Percentiles rank a stretch among this genome's conserved stretches.
phyloP scores from a whole-genome alignment of 1,284 basidiomycete species.

The Rugosomyces carneus region DNA sequence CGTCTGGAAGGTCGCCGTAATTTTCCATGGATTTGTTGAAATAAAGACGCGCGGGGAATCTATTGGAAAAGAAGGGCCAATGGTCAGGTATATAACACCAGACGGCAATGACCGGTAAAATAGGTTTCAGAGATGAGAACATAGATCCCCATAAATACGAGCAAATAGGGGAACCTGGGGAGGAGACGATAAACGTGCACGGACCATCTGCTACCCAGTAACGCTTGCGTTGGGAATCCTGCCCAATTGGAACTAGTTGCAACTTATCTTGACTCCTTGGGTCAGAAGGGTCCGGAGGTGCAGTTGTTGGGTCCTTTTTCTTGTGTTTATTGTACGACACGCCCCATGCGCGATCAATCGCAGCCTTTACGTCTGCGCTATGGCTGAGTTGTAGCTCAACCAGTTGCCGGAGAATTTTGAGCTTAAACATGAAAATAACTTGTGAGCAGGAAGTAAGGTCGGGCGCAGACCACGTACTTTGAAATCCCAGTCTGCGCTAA shows the following conservation, averaged over 20 bases:
- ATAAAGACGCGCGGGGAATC: constrained; percentile 75
- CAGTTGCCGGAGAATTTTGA: constrained; percentile 71
- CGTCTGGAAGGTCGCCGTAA: constrained; percentile 63
- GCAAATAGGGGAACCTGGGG: constrained; percentile 49
- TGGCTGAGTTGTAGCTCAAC: constrained; percentile 74
- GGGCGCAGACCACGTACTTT: constrained; percentile 49
- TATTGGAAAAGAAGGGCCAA: constrained; percentile 32
- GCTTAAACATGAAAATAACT: constrained; percentile 34
- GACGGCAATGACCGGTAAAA: constrained; percentile 26
- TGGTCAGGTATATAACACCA: constrained; percentile 20
- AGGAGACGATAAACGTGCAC: constrained; percentile 44
- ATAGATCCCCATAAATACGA: constrained; percentile 54
- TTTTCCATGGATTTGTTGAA: constrained; percentile 83
- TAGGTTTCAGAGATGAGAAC: constrained; percentile 31
- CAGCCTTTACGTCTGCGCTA: constrained; percentile 56
- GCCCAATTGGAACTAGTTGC: constrained; percentile 62
- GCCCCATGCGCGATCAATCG: constrained; percentile 79
- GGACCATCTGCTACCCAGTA: constrained; percentile 80
- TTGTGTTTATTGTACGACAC: constrained; percentile 76
- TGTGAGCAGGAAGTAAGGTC: constrained; percentile 9
- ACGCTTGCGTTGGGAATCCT: constrained; percentile 64
- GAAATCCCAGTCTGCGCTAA: constrained; percentile 67
- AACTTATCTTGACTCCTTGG: constrained; percentile 57
- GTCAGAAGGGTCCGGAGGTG: constrained; percentile 50
- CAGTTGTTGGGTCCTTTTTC: constrained; percentile 56